These are phyloP conservation scores for Typha latifolia DNA, from an alignment of 176 grass and related monocot species.

Conservation along the genomic window DNA sequence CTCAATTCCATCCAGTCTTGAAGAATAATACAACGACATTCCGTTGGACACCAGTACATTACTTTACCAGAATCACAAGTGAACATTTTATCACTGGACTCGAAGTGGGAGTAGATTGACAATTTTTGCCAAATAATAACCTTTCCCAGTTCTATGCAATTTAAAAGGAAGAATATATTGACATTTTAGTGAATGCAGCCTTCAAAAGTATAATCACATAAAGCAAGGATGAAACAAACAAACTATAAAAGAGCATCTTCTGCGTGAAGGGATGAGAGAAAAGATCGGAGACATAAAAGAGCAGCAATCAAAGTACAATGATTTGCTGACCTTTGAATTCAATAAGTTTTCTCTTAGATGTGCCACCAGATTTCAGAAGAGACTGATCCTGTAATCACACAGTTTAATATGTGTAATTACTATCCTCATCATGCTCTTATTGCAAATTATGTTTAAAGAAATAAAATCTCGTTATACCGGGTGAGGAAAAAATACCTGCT, in stretches of 20 bases:
- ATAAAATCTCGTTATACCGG: neutral
- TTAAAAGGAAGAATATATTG: too few relatives aligned
- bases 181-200: too few relatives aligned
- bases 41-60: too few relatives aligned
- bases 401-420: neutral
- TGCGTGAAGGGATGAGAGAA: neutral
- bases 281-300: neutral
- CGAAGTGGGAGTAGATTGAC: too few relatives aligned
- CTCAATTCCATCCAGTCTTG: too few relatives aligned
- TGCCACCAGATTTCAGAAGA: neutral
- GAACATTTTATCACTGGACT: too few relatives aligned
- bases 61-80: too few relatives aligned
- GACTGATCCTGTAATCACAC: conserved; percentile 11
- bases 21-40: too few relatives aligned
- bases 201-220: neutral
- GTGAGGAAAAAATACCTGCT: conserved; percentile 34
- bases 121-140: too few relatives aligned
- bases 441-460: conserved; percentile 5
- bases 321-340: conserved; percentile 8
- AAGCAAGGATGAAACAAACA: neutral
- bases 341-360: conserved; percentile 1
- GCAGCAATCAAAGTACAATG: neutral
- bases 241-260: neutral
- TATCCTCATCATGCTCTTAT: neutral
- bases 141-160: too few relatives aligned